Evolutionary conservation across 2,329 filamentous ascomycete genomes (phyloP).

Genomic region (Trematosphaeria pertusa): DNA sequence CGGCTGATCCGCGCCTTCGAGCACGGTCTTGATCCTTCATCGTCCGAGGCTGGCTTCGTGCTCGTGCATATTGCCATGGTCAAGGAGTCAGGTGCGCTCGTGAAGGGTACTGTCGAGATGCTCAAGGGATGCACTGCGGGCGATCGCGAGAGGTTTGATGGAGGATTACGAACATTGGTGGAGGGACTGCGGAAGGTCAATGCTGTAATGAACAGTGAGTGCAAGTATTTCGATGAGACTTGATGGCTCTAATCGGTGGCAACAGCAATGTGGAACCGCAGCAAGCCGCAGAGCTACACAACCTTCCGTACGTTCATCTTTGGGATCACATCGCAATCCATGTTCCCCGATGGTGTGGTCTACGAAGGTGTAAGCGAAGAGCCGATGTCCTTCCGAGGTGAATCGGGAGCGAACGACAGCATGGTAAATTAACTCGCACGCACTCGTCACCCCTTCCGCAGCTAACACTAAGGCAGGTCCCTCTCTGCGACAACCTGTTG

Average conservation of each 20-base stretch:
- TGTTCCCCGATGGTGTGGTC: constrained; percentile 91
- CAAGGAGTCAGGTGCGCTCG: constrained; percentile 78
- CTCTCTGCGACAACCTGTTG: constrained; percentile 85
- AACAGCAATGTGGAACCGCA: constrained; percentile 85
- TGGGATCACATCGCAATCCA: constrained; percentile 88
- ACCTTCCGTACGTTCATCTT: constrained; percentile 97
- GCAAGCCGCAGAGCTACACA: constrained; percentile 82
- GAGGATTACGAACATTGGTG: constrained; percentile 58
- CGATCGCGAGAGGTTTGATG: constrained; percentile 67
- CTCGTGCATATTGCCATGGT: constrained; percentile 97
- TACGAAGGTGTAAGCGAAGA: constrained; percentile 83
- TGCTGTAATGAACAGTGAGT: constrained; percentile 75
- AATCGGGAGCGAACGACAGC: constrained; percentile 92
- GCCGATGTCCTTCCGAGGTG: constrained; percentile 84
- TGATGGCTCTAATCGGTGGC: constrained; percentile 8
- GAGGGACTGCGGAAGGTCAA: constrained; percentile 74
- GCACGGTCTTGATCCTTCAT: constrained; percentile 81
- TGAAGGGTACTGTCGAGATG: constrained; percentile 73
- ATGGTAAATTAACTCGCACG: constrained; percentile 70
- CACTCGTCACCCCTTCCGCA: too few relatives aligned
- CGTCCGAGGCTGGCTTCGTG: constrained; percentile 95
- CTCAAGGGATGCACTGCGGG: constrained; percentile 59
- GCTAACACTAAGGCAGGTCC: constrained; percentile 60
- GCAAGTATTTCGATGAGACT: neutral
- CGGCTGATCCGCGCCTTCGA: constrained; percentile 92